These are phyloP conservation scores for Phytophthora hybrid DNA, from an alignment of 352 stramenopile species.

Conservation along the genomic window DNA sequence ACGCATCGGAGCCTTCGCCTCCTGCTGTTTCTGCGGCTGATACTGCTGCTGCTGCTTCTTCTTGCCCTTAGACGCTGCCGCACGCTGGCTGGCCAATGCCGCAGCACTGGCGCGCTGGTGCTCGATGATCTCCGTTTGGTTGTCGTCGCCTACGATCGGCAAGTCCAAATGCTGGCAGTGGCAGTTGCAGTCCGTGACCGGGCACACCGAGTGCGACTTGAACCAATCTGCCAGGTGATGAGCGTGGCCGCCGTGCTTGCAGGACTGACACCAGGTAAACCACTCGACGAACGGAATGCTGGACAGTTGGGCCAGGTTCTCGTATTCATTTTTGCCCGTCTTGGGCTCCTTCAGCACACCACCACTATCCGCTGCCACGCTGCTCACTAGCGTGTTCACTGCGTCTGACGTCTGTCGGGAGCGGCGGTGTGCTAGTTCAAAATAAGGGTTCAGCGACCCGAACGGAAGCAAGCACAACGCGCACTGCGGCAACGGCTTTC, in stretches of 20 bases:
- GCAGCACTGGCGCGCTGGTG: slow-evolving; percentile 43
- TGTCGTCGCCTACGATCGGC: slow-evolving; percentile 64
- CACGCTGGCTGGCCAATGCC: slow-evolving; percentile 34
- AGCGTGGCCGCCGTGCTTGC: slow-evolving; percentile 92
- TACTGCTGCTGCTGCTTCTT: slow-evolving; percentile 36
- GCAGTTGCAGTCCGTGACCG: slow-evolving; percentile 95
- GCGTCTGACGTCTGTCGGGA: slow-evolving; percentile 70
- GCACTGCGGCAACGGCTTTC: slow-evolving; percentile 94
- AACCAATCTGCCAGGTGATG: slow-evolving; percentile 96
- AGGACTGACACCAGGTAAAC: slow-evolving; percentile 96
- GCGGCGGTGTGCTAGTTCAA: slow-evolving; percentile 91
- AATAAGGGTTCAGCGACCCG: slow-evolving; percentile 95
- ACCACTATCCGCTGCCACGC: slow-evolving; percentile 40
- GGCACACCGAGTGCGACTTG: slow-evolving; percentile 87
- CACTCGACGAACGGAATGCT: slow-evolving; percentile 96
- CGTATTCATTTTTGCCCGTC: slow-evolving; percentile 67
- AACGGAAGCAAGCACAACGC: slow-evolving; percentile 94
- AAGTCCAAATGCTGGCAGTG: slow-evolving; percentile 87
- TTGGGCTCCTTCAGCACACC: slow-evolving; percentile 62
- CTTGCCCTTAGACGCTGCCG: slow-evolving; percentile 36
- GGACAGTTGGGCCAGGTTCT: slow-evolving; percentile 90
- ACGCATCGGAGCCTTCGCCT: slow-evolving; percentile 31
- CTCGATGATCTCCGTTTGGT: slow-evolving; percentile 53
- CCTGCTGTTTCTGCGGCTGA: slow-evolving; percentile 29
- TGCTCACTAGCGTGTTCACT: slow-evolving; percentile 47